Conservation (phyloP, 1,284 basidiomycete genomes). For the Golubevia sp. region DNA sequence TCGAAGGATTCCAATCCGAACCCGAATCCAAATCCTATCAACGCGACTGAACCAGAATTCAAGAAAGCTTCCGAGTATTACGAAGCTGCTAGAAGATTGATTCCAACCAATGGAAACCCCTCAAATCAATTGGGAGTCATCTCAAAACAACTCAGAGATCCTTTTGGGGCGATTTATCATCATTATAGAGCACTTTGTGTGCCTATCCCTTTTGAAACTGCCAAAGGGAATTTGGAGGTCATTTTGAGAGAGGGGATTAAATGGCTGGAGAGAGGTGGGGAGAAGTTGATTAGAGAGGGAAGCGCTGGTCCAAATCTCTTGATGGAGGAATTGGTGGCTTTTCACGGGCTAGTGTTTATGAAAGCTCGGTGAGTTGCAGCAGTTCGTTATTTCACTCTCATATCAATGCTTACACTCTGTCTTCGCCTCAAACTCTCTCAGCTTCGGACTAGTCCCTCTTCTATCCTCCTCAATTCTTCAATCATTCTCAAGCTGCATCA, state of each 20-base stretch:
- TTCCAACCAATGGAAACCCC: constrained; percentile 78
- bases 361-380: no score
- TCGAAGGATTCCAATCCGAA: no score
- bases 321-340: not conserved
- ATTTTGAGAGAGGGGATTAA: constrained; percentile 34
- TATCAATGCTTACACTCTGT: no score
- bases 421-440: no score
- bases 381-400: not conserved
- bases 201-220: constrained; percentile 81
- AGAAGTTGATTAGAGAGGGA: constrained; percentile 1
- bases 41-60: no score
- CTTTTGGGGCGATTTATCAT: constrained; percentile 78
- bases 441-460: constrained; percentile 24
- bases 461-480: constrained; percentile 32
- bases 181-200: constrained; percentile 92
- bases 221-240: constrained; percentile 79
- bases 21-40: no score
- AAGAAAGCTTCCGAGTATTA: constrained; percentile 75
- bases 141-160: constrained; percentile 79
- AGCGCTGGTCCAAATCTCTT: not conserved
- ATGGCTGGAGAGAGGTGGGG: not conserved
- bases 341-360: not conserved
- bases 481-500: constrained; percentile 25
- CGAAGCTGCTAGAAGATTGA: constrained; percentile 76
- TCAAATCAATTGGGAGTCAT: constrained; percentile 95